Conservation (phyloP, 176 grass and related monocot species). For the Poa pratensis region DNA sequence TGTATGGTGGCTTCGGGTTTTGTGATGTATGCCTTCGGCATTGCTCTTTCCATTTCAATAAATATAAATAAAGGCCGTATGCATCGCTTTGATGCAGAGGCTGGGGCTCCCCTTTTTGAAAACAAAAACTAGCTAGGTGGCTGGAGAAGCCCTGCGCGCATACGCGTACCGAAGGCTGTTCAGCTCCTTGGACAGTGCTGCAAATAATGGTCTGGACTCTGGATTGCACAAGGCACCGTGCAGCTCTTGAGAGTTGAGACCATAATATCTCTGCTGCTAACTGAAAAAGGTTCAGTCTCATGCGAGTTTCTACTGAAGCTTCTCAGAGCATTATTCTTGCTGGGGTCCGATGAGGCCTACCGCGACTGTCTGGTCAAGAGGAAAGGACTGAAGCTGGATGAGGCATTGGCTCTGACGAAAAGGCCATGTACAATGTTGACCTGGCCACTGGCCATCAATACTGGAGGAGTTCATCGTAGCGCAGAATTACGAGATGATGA, state of each 20-base stretch:
- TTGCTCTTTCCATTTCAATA: no score
- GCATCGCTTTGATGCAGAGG: no score
- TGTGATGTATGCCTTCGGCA: no score
- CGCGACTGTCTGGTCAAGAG: conserved; percentile 51
- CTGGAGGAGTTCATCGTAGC: conserved; percentile 68
- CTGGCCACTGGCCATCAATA: conserved; percentile 51
- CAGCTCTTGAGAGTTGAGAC: conserved; percentile 61
- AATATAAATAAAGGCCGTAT: no score
- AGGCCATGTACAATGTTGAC: conserved; percentile 56
- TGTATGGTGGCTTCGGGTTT: no score
- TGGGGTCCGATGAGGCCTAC: conserved; percentile 55
- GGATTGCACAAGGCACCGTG: conserved; percentile 47
- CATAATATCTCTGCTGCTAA: conserved; percentile 62
- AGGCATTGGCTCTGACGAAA: conserved; percentile 41
- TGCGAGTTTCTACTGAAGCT: conserved; percentile 77
- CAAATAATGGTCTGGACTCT: conserved; percentile 51
- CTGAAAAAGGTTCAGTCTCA: conserved; percentile 60
- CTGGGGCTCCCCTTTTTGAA: no score
- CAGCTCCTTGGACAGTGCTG: conserved; percentile 51
- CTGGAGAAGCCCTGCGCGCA: conserved; percentile 85
- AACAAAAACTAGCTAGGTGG: no score
- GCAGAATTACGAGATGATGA: conserved; percentile 30
- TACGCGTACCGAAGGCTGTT: conserved; percentile 70
- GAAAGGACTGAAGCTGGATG: conserved; percentile 60
- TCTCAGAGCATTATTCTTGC: conserved; percentile 62